These are phyloP conservation scores for Podaxis pistillaris DNA, from an alignment of 768 basidiomycete genomes.

Conservation along the genomic window DNA sequence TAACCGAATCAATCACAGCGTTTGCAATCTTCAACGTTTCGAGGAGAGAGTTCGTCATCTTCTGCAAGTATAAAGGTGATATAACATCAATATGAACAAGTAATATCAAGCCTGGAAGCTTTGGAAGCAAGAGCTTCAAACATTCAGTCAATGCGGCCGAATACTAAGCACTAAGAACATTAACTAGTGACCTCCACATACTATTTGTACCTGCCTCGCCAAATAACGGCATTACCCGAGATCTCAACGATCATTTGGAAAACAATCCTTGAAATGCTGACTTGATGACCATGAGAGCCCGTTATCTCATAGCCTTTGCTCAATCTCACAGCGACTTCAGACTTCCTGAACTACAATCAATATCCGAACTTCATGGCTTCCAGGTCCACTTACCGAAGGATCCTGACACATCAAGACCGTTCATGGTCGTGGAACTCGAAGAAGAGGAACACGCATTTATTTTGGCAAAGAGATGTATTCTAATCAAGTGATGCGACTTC, in stretches of 20 bases:
- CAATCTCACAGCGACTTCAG: constrained; percentile 82
- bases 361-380: constrained; percentile 75
- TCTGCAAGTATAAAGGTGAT: not conserved
- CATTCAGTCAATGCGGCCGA: no score
- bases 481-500: constrained; percentile 62
- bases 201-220: not conserved
- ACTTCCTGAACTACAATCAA: constrained; percentile 76
- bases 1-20: constrained; percentile 9
- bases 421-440: constrained; percentile 69
- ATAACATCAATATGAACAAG: not conserved
- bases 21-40: constrained; percentile 5
- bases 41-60: not conserved
- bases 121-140: no score
- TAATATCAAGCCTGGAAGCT: not conserved
- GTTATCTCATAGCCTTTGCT: constrained; percentile 71
- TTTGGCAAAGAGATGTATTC: constrained; percentile 75
- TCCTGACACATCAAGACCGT: constrained; percentile 58
- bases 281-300: constrained; percentile 24
- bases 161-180: no score
- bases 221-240: constrained; percentile 12
- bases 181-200: not conserved
- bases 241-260: not conserved
- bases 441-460: constrained; percentile 69
- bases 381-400: constrained; percentile 45
- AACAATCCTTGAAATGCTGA: not conserved